Conservation (phyloP, 257 asterid genomes). For the Mitragyna speciosa region DNA sequence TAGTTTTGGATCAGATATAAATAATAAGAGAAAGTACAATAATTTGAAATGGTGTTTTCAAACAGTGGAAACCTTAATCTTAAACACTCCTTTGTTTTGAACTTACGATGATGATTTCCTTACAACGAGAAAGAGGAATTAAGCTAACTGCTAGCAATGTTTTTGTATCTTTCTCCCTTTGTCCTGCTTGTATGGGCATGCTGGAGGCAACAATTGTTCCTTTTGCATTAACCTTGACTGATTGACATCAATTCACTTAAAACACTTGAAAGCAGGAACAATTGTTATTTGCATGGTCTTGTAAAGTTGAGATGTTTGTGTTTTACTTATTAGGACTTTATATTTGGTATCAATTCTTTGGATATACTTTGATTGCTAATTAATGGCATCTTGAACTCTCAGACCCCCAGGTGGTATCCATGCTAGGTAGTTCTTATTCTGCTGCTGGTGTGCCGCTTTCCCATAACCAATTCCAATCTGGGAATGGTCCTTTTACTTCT, state of each 20-base stretch:
- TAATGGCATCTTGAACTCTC: conserved; percentile 42
- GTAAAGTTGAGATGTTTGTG: neutral
- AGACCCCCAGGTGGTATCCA: conserved; percentile 86
- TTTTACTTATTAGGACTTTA: neutral
- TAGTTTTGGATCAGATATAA: neutral
- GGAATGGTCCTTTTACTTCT: conserved; percentile 57
- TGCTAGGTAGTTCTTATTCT: conserved; percentile 72
- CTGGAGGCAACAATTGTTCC: neutral
- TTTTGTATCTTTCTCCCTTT: neutral
- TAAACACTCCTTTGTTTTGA: neutral
- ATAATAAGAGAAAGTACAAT: neutral
- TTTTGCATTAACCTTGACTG: neutral
- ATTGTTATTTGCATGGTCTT: neutral
- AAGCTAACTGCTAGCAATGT: neutral
- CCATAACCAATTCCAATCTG: conserved; percentile 76
- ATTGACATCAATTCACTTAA: neutral
- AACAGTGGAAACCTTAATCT: neutral
- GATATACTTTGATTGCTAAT: conserved; percentile 1
- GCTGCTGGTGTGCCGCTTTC: conserved; percentile 74
- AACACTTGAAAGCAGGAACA: neutral
- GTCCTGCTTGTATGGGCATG: neutral
- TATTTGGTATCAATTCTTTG: neutral
- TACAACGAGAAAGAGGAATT: neutral
- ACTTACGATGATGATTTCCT: neutral
- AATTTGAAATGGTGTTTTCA: neutral